Percentiles rank a stretch among this genome's conserved stretches.
Evolutionary conservation across 306 rosid genomes (phyloP).

Genomic region (Cicer arietinum): DNA sequence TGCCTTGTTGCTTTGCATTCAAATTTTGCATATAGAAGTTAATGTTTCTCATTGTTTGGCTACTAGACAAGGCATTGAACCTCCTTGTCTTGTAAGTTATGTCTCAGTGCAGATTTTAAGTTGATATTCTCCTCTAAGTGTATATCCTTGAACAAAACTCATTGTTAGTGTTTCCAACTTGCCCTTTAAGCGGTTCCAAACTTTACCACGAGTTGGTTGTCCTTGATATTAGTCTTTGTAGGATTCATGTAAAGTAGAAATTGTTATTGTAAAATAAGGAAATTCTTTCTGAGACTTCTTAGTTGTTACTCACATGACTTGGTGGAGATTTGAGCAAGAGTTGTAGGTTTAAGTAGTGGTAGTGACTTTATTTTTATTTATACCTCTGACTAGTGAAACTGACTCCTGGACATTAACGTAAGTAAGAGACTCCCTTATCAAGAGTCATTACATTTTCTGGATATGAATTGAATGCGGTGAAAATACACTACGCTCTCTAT

Average conservation of each 20-base stretch:
- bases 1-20: slow-evolving; percentile 6
- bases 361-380: too few species aligned
- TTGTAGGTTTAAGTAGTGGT: too few species aligned
- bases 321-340: too few species aligned
- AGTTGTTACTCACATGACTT: too few species aligned
- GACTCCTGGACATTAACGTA: background rate
- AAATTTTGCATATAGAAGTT: background rate
- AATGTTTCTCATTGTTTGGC: background rate
- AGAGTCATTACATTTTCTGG: background rate
- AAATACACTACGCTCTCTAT: background rate
- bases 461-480: background rate
- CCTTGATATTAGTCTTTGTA: background rate
- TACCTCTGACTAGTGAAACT: background rate
- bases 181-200: background rate
- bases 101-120: too few species aligned
- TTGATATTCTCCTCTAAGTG: background rate
- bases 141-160: background rate
- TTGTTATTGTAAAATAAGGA: background rate
- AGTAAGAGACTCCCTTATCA: background rate
- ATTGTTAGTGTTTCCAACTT: background rate
- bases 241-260: background rate
- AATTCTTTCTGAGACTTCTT: background rate
- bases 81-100: background rate
- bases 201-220: background rate
- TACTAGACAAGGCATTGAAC: background rate